These are phyloP conservation scores for Fragaria vesca DNA, from an alignment of 306 rosid genomes.

Conservation along the genomic window DNA sequence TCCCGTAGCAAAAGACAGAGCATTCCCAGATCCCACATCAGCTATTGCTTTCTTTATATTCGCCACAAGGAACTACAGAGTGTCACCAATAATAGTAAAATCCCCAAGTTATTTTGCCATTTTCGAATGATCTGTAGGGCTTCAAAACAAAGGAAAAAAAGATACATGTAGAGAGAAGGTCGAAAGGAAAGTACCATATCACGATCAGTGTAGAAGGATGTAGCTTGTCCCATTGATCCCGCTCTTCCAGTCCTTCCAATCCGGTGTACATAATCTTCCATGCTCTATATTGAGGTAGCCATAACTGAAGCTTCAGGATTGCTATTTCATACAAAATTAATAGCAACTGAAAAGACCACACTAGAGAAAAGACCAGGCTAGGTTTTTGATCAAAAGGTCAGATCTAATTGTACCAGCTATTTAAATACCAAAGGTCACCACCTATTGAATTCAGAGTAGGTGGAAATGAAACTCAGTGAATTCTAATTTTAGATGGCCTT, in stretches of 20 bases:
- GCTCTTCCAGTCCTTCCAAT: conserved; percentile 95
- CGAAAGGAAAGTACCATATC: conserved; percentile 53
- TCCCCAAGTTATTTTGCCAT: conserved; percentile 10
- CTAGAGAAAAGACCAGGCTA: conserved; percentile 38
- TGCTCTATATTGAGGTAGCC: conserved; percentile 85
- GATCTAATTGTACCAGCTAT: conserved; percentile 1
- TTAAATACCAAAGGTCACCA: conserved; percentile 1
- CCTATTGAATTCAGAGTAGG: not conserved
- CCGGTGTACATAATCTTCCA: conserved; percentile 95
- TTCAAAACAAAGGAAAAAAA: not conserved
- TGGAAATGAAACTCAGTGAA: conserved; percentile 30
- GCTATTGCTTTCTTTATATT: conserved; percentile 83
- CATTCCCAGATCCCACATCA: conserved; percentile 69
- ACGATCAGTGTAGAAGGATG: conserved; percentile 76
- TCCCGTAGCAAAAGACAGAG: conserved; percentile 68
- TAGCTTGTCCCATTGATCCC: conserved; percentile 75
- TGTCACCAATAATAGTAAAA: conserved; percentile 18
- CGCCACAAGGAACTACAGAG: conserved; percentile 67
- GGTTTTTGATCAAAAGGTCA: conserved; percentile 15
- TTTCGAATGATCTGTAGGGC: not conserved
- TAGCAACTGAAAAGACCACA: conserved; percentile 45
- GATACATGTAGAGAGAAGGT: not conserved
- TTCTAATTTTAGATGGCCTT: conserved; percentile 27
- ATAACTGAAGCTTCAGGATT: conserved; percentile 71
- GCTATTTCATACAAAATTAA: conserved; percentile 56